Evolutionary conservation across 495 filamentous ascomycete genomes (phyloP).

Genomic region (Penicillium nucicola): DNA sequence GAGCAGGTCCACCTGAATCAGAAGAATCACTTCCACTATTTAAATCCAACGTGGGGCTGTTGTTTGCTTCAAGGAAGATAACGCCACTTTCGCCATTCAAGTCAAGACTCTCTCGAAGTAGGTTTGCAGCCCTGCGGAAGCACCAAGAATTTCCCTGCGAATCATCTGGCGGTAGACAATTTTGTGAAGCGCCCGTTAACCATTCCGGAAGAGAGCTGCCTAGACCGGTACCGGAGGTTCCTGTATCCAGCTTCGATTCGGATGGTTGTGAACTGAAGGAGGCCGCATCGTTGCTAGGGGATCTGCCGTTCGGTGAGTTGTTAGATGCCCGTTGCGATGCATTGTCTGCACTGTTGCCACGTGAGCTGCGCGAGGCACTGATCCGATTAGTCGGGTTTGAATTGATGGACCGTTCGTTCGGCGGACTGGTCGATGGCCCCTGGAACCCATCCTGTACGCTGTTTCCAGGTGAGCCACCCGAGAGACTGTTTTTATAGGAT

Average conservation of each 20-base stretch:
- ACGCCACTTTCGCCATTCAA: slow-evolving; percentile 50
- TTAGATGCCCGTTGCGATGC: slow-evolving; percentile 20
- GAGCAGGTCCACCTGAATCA: slow-evolving; percentile 29
- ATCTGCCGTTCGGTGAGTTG: slow-evolving; percentile 11
- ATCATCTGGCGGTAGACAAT: slow-evolving; percentile 34
- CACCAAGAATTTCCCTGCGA: slow-evolving; percentile 42
- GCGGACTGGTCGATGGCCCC: slow-evolving; percentile 17
- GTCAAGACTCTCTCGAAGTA: slow-evolving; percentile 56
- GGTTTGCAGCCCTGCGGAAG: slow-evolving; percentile 54
- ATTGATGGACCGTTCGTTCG: slow-evolving; percentile 8
- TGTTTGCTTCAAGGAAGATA: slow-evolving; percentile 49
- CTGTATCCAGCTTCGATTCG: slow-evolving; percentile 24
- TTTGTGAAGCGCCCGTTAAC: slow-evolving; percentile 32
- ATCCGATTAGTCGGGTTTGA: slow-evolving; percentile 11
- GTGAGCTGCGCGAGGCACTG: too few species aligned
- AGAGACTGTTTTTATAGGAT: slow-evolving; percentile 25
- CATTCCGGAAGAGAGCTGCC: slow-evolving; percentile 38
- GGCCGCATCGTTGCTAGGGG: slow-evolving; percentile 27
- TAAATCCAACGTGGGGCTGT: slow-evolving; percentile 23
- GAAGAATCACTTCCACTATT: slow-evolving; percentile 36
- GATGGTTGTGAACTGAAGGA: slow-evolving; percentile 30
- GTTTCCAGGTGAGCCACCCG: slow-evolving; percentile 27
- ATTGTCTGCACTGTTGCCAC: background rate
- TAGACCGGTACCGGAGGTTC: slow-evolving; percentile 18
- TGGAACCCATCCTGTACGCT: slow-evolving; percentile 24